These are phyloP conservation scores for Blastobotrys illinoisensis DNA, from an alignment of 1,139 yeast species.

Conservation along the genomic window DNA sequence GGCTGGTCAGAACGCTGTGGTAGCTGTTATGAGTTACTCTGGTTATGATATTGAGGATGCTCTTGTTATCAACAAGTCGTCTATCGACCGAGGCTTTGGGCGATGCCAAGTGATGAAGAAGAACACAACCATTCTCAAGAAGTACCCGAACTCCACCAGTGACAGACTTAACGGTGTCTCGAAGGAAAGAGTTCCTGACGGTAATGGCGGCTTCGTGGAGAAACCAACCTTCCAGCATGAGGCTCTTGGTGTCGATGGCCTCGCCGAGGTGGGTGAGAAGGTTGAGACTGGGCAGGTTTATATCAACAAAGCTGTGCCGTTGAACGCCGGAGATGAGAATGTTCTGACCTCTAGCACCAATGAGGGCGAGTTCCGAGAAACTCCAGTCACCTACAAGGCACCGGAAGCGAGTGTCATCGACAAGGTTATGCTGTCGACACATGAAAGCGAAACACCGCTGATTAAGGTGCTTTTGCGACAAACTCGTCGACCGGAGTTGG, in stretches of 20 bases:
- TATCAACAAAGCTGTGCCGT: conserved; percentile 88
- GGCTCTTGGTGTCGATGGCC: conserved; percentile 88
- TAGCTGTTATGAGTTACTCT: conserved; percentile 97
- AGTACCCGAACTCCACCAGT: conserved; percentile 90
- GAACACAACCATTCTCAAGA: conserved; percentile 80
- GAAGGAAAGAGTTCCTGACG: conserved; percentile 51
- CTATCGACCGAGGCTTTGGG: conserved; percentile 95
- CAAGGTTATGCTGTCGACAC: conserved; percentile 95
- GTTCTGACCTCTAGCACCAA: conserved; percentile 17
- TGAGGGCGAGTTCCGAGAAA: conserved; percentile 62
- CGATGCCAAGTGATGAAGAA: conserved; percentile 96
- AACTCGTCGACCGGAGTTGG: conserved; percentile 95
- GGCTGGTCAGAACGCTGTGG: conserved; percentile 98
- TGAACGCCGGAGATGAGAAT: conserved; percentile 72
- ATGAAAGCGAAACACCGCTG: conserved; percentile 91
- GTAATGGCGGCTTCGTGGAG: conserved; percentile 37
- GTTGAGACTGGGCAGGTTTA: conserved; percentile 91
- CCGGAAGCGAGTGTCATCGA: conserved; percentile 95
- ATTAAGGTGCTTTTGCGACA: conserved; percentile 89
- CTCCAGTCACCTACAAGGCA: conserved; percentile 86
- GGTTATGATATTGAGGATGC: conserved; percentile 99
- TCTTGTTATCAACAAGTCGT: conserved; percentile 82
- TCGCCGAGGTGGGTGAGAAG: conserved; percentile 92
- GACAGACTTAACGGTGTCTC: conserved; percentile 91
- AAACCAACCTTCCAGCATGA: conserved; percentile 82